Evolutionary conservation across 306 rosid species (phyloP), one percentile per base, ranked within the genome.

Genomic region (Quercus gilva): DNA sequence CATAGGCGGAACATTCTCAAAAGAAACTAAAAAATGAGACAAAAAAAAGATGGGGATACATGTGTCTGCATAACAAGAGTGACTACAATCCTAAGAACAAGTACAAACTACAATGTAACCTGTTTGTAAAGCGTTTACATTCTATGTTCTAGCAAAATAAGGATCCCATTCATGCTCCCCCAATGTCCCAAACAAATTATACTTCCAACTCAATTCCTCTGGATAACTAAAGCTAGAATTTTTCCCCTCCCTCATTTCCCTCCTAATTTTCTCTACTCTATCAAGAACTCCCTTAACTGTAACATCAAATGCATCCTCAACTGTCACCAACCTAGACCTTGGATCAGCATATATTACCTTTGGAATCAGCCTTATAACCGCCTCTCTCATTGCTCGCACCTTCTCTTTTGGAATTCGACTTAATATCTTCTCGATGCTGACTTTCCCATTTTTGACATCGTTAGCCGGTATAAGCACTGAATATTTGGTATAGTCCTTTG

Each of bases 221-320:
- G 71, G 67, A 74, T 61, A 84, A 76, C 37, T 83, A 33, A 70
- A 72, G 20, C 87, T 81, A 0, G 76, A 67, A 56, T 74, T 73
- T 67, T 78, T 82, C 33, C 84, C 85, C 15, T 79, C 82, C 23
- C 41, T 21, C 67, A 75, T 79, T 33, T 76, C 83, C 71, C n/a
- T 82, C 71, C 84, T 80, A 3, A 80, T 52, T 23, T 20, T 78
- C 12, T 75, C 78, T 41, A 85, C 85, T 75, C 86, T 86, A 20
- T 83, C 79, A 59, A 86, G 74, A 29, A 89, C 87, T n/a, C 79
- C 81, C 26, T 84, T 71, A 10, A 86, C 68, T 37, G 90, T 41
- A 2, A 85, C 10, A 61, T 89, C 92, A 67, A 89, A 89, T 11
- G 90, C 89, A 81, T 86, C 88, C 29, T 82, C 87, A 14, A 82